Conservation (phyloP, 306 rosid genomes). For the Alnus glutinosa region DNA sequence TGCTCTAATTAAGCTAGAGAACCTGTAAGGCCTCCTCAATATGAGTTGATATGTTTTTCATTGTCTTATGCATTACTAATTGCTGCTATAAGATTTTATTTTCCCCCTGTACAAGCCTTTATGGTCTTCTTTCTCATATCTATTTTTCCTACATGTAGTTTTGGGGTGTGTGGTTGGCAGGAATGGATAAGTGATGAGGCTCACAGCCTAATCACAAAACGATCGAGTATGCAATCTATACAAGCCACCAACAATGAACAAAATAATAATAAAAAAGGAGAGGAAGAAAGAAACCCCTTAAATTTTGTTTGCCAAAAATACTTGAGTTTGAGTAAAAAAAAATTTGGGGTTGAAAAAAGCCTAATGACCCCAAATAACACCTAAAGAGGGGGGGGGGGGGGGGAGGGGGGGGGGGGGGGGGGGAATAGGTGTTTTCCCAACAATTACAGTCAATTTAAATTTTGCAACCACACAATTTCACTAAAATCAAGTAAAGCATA, state of each 20-base stretch:
- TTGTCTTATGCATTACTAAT: background rate
- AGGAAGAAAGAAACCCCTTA: background rate
- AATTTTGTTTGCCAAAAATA: background rate
- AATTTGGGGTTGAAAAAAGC: background rate
- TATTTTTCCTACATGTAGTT: background rate
- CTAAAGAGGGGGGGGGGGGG: no score
- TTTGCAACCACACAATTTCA: no score
- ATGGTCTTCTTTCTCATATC: background rate
- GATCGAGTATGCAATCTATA: background rate
- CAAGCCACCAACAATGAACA: background rate
- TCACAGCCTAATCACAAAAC: background rate
- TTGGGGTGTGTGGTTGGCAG: background rate
- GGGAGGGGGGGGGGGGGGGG: no score
- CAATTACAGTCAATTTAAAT: no score
- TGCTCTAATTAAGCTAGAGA: slow-evolving; percentile 33
- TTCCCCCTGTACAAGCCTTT: background rate
- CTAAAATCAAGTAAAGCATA: no score
- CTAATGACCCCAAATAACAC: no score
- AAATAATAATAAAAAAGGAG: background rate
- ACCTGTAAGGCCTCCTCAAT: slow-evolving; percentile 27
- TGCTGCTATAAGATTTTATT: background rate
- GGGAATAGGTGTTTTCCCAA: no score
- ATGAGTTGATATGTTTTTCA: background rate
- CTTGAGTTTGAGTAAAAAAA: background rate
- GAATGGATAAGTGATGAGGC: background rate